Evolutionary conservation across 2,329 filamentous ascomycete species (phyloP).

Genomic region (Ophiostoma montium): DNA sequence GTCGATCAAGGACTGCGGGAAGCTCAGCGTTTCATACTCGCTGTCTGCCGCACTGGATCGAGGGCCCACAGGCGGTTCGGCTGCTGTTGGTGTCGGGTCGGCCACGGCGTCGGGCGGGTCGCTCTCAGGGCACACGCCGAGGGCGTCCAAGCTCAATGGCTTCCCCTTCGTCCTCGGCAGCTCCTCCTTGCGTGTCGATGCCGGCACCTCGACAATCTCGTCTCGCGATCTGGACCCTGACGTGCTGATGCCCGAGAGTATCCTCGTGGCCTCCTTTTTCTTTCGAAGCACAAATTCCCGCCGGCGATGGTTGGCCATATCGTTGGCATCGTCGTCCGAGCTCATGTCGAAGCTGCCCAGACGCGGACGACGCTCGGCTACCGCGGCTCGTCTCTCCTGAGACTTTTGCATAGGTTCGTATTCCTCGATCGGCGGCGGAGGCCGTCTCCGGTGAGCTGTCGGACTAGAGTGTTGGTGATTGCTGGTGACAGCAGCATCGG

Average conservation of each 20-base stretch:
- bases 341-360: constrained; percentile 14
- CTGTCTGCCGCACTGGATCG: constrained; percentile 3
- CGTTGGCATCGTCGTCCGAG: constrained; percentile 19
- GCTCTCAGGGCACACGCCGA: neutral
- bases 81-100: neutral
- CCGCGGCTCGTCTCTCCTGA: constrained; percentile 24
- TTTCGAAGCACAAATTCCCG: constrained; percentile 24
- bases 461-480: neutral
- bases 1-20: constrained; percentile 9
- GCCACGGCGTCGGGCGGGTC: neutral
- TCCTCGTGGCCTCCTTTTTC: constrained; percentile 25
- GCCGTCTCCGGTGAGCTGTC: neutral
- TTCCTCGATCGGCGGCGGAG: constrained; percentile 22
- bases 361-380: constrained; percentile 7
- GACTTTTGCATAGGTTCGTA: constrained; percentile 34
- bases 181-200: constrained; percentile 18
- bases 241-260: constrained; percentile 26
- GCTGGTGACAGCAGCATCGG: neutral
- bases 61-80: neutral
- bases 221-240: constrained; percentile 18
- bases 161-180: neutral
- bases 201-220: constrained; percentile 22
- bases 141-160: neutral
- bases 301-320: constrained; percentile 22
- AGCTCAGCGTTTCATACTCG: constrained; percentile 5